These are phyloP conservation scores for Thielaviopsis euricoi DNA, from an alignment of 2,329 filamentous ascomycete species.

Conservation along the genomic window DNA sequence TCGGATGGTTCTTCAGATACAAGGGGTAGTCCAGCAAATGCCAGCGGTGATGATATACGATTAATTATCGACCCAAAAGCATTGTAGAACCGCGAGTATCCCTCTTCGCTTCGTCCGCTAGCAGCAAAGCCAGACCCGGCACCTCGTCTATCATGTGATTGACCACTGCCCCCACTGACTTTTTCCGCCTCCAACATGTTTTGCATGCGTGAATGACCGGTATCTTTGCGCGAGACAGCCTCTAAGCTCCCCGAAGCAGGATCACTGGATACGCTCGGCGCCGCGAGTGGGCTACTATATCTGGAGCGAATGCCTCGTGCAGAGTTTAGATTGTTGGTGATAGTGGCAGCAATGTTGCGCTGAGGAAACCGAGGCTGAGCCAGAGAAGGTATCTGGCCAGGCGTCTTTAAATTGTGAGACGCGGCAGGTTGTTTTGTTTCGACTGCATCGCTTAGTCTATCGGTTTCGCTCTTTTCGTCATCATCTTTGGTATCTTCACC, in stretches of 20 bases:
- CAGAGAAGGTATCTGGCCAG: conserved; percentile 33
- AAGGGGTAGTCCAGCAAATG: conserved; percentile 82
- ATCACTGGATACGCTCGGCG: conserved; percentile 57
- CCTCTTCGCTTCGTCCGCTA: conserved; percentile 39
- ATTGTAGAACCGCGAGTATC: conserved; percentile 81
- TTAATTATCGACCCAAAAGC: conserved; percentile 83
- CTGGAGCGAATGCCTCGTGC: conserved; percentile 61
- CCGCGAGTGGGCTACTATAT: conserved; percentile 49
- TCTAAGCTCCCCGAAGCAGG: conserved; percentile 57
- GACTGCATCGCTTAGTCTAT: not conserved
- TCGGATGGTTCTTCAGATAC: conserved; percentile 31
- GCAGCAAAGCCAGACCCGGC: conserved; percentile 5
- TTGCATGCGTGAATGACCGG: conserved; percentile 34
- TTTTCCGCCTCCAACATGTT: conserved; percentile 37
- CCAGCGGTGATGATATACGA: conserved; percentile 73
- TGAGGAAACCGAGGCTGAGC: conserved; percentile 10
- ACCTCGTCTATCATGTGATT: conserved; percentile 15
- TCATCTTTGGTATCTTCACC: conserved; percentile 13
- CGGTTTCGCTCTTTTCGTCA: conserved; percentile 22
- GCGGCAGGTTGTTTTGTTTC: not conserved
- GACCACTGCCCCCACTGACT: conserved; percentile 31
- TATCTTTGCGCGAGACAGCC: conserved; percentile 33
- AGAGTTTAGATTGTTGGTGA: conserved; percentile 75
- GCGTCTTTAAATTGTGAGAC: conserved; percentile 18
- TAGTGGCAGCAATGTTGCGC: conserved; percentile 62